Base-by-base conservation (phyloP, 768 basidiomycete genomes). In the Termitomyces sp. region DNA sequence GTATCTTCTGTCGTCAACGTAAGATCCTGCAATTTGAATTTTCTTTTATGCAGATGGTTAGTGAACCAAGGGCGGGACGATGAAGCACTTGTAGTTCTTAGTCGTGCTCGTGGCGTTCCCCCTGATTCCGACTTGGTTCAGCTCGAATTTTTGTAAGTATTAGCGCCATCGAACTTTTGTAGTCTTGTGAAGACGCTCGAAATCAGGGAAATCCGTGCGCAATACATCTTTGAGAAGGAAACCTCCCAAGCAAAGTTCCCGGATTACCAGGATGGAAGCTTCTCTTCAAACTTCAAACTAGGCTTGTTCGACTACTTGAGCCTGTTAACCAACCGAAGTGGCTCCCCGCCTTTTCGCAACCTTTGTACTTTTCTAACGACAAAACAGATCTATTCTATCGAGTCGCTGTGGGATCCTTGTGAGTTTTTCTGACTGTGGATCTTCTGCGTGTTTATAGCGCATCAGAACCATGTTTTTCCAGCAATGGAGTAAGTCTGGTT, bases 1-100 rank as follows among this genome's bases (percentile, higher is more conserved):
- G 9, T 3, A 8, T 18, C 30, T 51, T 18, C 6, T 27, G 37
- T 39, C 11, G 9, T 27, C 20, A 51, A 20, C 16, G 8, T 31
- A 49, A 39, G 7, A 45, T 20, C 34, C n/a, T 46, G 9, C 24
- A 24, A 31, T 39, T 30, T 57, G 27, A 59, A 59, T 27, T 31
- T 11, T 31, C 27, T 6, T 24, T 44, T 30, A 51, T 50, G 3
- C 48, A 84, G 87, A 63, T 89, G 87, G 87, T 78, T 93, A n/a
- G 81, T 93, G 54, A 87, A 89, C 65, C 75, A 85, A 68, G 88
- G 87, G 44, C 80, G 89, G 34, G 84, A 92, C 60, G 88, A 90
- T 6, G 89, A 92, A 70, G 87, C 87, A 2, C 75, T 90, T 8
- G 63, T 67, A 6, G 86, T 87, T 13, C 76, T 92, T 18, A 86